Percentiles rank a stretch among this genome's conserved stretches.
Conservation (phyloP, 2,329 filamentous ascomycete species). For the Simplicillium sp. region DNA sequence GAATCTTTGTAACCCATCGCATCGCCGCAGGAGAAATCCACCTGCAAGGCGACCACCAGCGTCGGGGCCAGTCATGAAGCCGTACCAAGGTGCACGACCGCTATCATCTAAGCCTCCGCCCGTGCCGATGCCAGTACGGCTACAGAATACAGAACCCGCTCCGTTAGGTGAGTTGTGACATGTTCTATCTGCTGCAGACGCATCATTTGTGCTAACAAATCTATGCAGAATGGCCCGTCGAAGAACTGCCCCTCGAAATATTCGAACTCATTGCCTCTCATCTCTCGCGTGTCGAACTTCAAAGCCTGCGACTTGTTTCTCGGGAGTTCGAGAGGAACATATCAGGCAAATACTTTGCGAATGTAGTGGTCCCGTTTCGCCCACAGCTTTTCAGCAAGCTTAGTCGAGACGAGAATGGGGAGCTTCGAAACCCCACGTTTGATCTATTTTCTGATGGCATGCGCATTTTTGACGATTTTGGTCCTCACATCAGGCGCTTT, state of each 20-base stretch:
- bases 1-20: too few relatives aligned
- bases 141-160: too few relatives aligned
- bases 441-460: slow-evolving; percentile 38
- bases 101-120: too few relatives aligned
- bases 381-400: slow-evolving; percentile 47
- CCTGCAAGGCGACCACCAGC: too few relatives aligned
- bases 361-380: slow-evolving; percentile 57
- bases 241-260: slow-evolving; percentile 43
- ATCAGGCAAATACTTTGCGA: slow-evolving; percentile 48
- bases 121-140: too few relatives aligned
- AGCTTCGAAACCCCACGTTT: slow-evolving; percentile 13
- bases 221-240: too few relatives aligned
- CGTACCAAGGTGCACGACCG: too few relatives aligned
- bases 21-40: too few relatives aligned
- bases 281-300: slow-evolving; percentile 48
- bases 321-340: slow-evolving; percentile 47
- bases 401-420: slow-evolving; percentile 11
- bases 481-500: slow-evolving; percentile 49
- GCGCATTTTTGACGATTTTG: slow-evolving; percentile 52
- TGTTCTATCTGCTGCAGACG: too few relatives aligned
- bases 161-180: too few relatives aligned
- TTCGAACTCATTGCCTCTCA: slow-evolving; percentile 46
- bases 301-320: slow-evolving; percentile 51
- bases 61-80: too few relatives aligned
- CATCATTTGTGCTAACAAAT: too few relatives aligned